Percentiles rank a stretch among this genome's conserved stretches.
These are phyloP conservation scores for Rubus idaeus DNA, from an alignment of 306 rosid genomes.

Conservation along the genomic window DNA sequence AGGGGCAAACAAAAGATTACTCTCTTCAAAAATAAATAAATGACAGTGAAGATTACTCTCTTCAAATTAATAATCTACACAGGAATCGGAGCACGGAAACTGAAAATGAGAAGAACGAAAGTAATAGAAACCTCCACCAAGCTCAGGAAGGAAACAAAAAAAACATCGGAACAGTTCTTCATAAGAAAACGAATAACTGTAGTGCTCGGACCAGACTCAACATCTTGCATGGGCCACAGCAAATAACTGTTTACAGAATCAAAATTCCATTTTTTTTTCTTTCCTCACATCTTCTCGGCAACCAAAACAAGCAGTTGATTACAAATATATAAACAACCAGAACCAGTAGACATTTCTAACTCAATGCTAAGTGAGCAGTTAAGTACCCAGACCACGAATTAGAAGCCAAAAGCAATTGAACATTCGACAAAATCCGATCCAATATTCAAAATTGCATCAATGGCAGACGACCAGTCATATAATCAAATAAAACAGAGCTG, in stretches of 20 bases:
- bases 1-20: background rate
- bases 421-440: slow-evolving; percentile 30
- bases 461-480: slow-evolving; percentile 24
- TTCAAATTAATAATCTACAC: background rate
- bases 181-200: background rate
- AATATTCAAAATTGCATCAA: slow-evolving; percentile 15
- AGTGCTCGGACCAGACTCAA: background rate
- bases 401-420: slow-evolving; percentile 30
- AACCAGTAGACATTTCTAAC: slow-evolving; percentile 29
- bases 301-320: slow-evolving; percentile 26
- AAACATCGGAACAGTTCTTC: no score
- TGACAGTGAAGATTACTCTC: slow-evolving; percentile 2
- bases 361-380: slow-evolving; percentile 20
- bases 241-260: background rate
- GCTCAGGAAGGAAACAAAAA: no score
- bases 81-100: background rate
- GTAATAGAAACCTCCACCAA: no score
- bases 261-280: background rate
- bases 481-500: slow-evolving; percentile 32
- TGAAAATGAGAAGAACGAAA: background rate
- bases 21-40: slow-evolving; percentile 9
- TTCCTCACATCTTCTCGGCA: slow-evolving; percentile 11
- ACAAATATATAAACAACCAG: slow-evolving; percentile 10
- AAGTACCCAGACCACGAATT: slow-evolving; percentile 37
- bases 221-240: background rate